phyloP scores from a whole-genome alignment of 306 rosid species.

The Gastrolobium villosum region DNA sequence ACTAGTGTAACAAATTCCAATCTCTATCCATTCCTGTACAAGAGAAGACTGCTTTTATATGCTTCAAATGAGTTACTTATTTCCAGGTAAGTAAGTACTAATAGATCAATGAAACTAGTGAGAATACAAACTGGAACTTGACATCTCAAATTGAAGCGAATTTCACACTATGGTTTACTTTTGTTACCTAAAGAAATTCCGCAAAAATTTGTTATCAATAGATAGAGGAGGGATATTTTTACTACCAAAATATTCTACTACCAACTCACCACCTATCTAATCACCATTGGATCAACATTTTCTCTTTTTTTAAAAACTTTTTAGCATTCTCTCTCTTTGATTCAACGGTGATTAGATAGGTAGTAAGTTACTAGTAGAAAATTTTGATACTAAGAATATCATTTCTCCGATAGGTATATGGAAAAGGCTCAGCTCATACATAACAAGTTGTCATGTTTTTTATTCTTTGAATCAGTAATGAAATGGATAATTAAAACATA shows the following conservation, averaged over 20 bases:
- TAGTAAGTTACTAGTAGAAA: no score
- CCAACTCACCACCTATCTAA: no score
- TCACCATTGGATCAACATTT: no score
- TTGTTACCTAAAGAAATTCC: background rate
- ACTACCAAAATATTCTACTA: no score
- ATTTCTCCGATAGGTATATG: no score
- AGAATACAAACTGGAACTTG: conserved; percentile 14
- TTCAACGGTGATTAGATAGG: no score
- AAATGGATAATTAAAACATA: conserved; percentile 24
- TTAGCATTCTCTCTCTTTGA: no score
- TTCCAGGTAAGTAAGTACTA: background rate
- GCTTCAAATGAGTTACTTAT: conserved; percentile 10
- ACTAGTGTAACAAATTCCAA: conserved; percentile 3
- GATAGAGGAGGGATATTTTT: no score
- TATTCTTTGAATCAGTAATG: conserved; percentile 22
- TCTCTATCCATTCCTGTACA: conserved; percentile 23
- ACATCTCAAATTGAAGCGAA: conserved; percentile 35
- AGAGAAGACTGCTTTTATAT: background rate
- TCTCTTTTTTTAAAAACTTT: no score
- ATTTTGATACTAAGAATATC: no score
- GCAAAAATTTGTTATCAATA: conserved; percentile 2
- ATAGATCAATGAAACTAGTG: background rate
- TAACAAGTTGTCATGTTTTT: conserved; percentile 20
- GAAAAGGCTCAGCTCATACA: conserved; percentile 29
- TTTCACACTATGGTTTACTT: conserved; percentile 13